Percentiles rank a stretch among this genome's conserved stretches.
phyloP scores from a whole-genome alignment of 768 basidiomycete genomes.

The Cystofilobasidium ferigula region DNA sequence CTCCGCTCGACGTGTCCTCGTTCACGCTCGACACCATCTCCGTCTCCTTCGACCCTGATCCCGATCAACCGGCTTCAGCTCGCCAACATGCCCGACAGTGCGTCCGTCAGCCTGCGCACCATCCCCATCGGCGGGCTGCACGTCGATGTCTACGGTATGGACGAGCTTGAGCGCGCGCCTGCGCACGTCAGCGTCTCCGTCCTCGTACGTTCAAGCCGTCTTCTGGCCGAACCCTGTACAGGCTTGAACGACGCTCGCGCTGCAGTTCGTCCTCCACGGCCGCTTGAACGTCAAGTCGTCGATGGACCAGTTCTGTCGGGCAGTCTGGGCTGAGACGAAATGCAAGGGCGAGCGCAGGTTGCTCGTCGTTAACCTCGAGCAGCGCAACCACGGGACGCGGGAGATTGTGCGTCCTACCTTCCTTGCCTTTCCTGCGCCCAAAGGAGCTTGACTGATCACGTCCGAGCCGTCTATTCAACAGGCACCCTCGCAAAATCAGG shows the following conservation, averaged over 20 bases:
- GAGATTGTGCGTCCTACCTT: neutral
- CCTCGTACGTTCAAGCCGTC: neutral
- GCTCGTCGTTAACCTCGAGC: slow-evolving; percentile 3
- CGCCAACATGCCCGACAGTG: too few species aligned
- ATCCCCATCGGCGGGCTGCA: neutral
- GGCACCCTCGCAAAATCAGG: neutral
- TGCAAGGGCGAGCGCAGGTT: neutral
- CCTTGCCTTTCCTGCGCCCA: neutral
- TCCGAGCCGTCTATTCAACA: neutral
- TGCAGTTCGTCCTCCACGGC: slow-evolving; percentile 9
- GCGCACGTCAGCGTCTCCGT: neutral
- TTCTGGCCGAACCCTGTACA: neutral
- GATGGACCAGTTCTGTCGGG: neutral
- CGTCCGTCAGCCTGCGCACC: neutral
- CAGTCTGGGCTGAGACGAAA: neutral
- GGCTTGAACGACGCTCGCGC: neutral
- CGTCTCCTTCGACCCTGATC: too few species aligned
- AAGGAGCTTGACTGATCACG: neutral
- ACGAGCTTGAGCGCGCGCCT: neutral
- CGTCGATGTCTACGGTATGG: slow-evolving; percentile 1
- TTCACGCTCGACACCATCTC: too few species aligned
- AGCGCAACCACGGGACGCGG: neutral
- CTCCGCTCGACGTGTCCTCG: too few species aligned
- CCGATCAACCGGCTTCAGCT: too few species aligned
- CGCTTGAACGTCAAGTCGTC: neutral